Conservation (phyloP, 2,329 filamentous ascomycete genomes). For the Ophiocordyceps camponoti-saundersi region DNA sequence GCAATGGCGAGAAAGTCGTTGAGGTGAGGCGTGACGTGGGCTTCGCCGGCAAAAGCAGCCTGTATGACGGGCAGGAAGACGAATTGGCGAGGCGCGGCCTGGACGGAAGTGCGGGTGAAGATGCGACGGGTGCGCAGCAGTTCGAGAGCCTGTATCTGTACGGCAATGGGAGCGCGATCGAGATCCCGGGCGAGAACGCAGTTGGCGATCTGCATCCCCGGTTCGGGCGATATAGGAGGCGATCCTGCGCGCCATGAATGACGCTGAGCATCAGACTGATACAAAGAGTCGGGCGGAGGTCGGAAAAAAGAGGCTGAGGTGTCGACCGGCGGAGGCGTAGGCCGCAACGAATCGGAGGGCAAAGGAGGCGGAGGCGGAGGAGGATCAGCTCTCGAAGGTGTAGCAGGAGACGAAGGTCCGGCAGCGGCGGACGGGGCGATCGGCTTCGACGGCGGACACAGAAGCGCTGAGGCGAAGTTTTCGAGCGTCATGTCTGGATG, state of each 20-base stretch:
- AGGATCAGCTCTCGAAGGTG: slow-evolving; percentile 10
- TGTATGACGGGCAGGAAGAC: slow-evolving; percentile 61
- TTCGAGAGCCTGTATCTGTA: slow-evolving; percentile 70
- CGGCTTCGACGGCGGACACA: slow-evolving; percentile 18
- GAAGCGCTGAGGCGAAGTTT: slow-evolving; percentile 58
- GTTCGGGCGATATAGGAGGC: slow-evolving; percentile 2
- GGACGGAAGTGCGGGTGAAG: slow-evolving; percentile 56
- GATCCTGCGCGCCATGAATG: background rate
- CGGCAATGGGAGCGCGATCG: slow-evolving; percentile 50
- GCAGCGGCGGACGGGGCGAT: slow-evolving; percentile 4
- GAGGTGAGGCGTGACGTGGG: slow-evolving; percentile 37
- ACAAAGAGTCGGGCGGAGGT: slow-evolving; percentile 1
- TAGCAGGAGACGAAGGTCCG: slow-evolving; percentile 13
- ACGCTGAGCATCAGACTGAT: background rate
- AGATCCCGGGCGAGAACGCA: slow-evolving; percentile 70
- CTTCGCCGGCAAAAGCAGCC: slow-evolving; percentile 25
- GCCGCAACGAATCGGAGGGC: background rate
- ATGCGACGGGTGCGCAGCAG: slow-evolving; percentile 67
- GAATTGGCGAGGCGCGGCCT: slow-evolving; percentile 61
- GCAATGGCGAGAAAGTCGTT: slow-evolving; percentile 82
- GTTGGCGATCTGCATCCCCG: slow-evolving; percentile 46
- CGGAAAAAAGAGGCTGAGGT: background rate
- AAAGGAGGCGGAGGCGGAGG: slow-evolving; percentile 1
- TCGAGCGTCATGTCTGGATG: slow-evolving; percentile 58
- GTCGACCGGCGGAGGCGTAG: background rate